Evolutionary conservation across 495 filamentous ascomycete genomes (phyloP), one percentile per base, ranked within the genome.

Genomic region (Glutinoglossum americanum): DNA sequence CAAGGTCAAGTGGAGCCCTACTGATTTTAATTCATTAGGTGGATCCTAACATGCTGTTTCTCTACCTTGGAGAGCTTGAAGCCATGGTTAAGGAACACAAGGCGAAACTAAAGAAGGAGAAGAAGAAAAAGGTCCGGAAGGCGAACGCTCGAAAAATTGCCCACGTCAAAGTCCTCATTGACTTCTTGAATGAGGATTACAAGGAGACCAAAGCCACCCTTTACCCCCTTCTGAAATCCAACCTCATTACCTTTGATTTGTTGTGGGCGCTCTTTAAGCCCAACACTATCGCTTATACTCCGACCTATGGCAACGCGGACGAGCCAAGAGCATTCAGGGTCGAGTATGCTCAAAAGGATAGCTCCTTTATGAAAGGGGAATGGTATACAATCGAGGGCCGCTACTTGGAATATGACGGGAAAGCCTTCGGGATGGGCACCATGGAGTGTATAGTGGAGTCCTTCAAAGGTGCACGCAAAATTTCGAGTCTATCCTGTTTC

Each of bases 211-310:
- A 89, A 67, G 85, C 86, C 64, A 87, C 81, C 10, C 75, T 96
- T 1, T 85, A 88, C 61, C 87, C 89, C 0, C 74, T 94, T 63
- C 74, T 94, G 17, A 81, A 89, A 59, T 82, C 83, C 54, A 84
- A 85, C 30, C 83, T 83, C 56, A 94, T 96, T 65, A 93, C 88
- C 5, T 96, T 89, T 59, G 88, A 94, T 58, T 76, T 94, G 10
- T 67, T 93, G 4, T 94, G 89, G 89, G 87, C 89, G 1, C 69
- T 96, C 7, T 89, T 87, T 73, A 93, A 94, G 63, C 89, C 89
- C 6, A 90, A 93, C 63, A 86, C 87, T 15, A 78, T 94, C 39
- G 83, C 83, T 0, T 90, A 84, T 63, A 84, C 85, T 0, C 79
- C 79, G 1, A 92, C 87, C 0, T 92, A 94, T 62, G 85, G 84